phyloP scores from a whole-genome alignment of 2,329 filamentous ascomycete genomes.

The Apiospora aurea region DNA sequence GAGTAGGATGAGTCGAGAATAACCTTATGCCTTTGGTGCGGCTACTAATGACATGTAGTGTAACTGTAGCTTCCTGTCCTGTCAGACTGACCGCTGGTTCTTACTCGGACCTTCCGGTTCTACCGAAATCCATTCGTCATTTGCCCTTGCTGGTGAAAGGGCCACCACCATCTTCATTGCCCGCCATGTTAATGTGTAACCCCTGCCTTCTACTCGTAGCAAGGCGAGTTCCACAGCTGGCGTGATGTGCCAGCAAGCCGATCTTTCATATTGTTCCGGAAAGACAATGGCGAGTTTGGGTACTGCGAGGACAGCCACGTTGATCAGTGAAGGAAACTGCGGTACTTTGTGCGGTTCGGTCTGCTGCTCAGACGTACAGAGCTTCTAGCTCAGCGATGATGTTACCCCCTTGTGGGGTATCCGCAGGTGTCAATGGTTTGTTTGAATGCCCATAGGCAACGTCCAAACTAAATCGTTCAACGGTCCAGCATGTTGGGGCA shows the following conservation, averaged over 20 bases:
- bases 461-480: not conserved
- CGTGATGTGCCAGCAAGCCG: not conserved
- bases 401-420: not conserved
- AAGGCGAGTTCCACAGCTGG: not conserved
- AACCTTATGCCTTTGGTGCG: constrained; percentile 17
- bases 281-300: not conserved
- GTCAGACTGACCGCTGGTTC: constrained; percentile 20
- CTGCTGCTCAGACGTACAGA: not conserved
- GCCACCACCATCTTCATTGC: not conserved
- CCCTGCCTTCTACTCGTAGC: not conserved
- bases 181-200: not conserved
- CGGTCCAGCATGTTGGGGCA: not conserved
- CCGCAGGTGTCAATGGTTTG: not conserved
- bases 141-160: not conserved
- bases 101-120: constrained; percentile 14
- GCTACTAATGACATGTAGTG: constrained; percentile 11
- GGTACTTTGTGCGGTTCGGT: not conserved
- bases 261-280: not conserved
- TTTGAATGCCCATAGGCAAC: not conserved
- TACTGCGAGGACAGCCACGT: not conserved
- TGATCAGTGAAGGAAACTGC: not conserved
- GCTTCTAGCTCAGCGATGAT: not conserved
- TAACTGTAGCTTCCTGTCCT: constrained; percentile 10
- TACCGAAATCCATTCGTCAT: not conserved
- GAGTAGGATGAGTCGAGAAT: constrained; percentile 8